These are phyloP conservation scores for Grosmannia huntii DNA, from an alignment of 2,329 filamentous ascomycete genomes.

Conservation along the genomic window DNA sequence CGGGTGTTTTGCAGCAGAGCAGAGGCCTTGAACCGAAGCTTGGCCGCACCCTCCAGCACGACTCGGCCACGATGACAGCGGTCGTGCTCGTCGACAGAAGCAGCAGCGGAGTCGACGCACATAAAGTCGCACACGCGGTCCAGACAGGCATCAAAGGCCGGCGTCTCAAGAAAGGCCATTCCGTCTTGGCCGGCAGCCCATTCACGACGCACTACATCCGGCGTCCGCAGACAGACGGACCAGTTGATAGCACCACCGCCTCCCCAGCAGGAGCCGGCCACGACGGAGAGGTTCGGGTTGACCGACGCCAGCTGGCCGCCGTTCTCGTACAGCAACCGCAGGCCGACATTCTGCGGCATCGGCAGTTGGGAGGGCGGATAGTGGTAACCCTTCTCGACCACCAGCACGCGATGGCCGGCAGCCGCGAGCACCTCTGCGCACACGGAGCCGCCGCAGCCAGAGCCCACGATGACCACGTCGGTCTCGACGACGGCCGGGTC, in stretches of 20 bases:
- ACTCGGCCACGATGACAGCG: constrained; percentile 57
- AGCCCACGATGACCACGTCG: constrained; percentile 77
- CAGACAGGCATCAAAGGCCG: constrained; percentile 63
- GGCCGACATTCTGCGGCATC: constrained; percentile 51
- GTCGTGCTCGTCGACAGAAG: constrained; percentile 30
- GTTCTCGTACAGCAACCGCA: constrained; percentile 55
- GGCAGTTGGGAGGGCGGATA: constrained; percentile 61
- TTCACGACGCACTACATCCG: constrained; percentile 64
- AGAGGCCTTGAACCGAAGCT: constrained; percentile 58
- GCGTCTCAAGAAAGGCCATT: constrained; percentile 60
- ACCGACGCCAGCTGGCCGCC: constrained; percentile 44
- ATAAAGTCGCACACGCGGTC: constrained; percentile 70
- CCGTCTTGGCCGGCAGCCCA: constrained; percentile 58
- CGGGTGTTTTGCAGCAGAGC: constrained; percentile 64
- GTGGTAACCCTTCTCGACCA: constrained; percentile 61
- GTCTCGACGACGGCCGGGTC: constrained; percentile 52
- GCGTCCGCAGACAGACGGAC: constrained; percentile 53
- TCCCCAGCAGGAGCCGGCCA: constrained; percentile 65
- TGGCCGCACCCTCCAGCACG: constrained; percentile 61
- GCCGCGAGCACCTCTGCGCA: constrained; percentile 69
- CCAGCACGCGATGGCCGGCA: constrained; percentile 60
- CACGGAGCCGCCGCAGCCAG: constrained; percentile 75
- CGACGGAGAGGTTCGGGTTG: constrained; percentile 44
- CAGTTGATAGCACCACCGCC: constrained; percentile 86
- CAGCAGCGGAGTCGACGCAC: constrained; percentile 46